These are phyloP conservation scores for Termitomyces sp. DNA, from an alignment of 768 basidiomycete genomes.

Conservation along the genomic window DNA sequence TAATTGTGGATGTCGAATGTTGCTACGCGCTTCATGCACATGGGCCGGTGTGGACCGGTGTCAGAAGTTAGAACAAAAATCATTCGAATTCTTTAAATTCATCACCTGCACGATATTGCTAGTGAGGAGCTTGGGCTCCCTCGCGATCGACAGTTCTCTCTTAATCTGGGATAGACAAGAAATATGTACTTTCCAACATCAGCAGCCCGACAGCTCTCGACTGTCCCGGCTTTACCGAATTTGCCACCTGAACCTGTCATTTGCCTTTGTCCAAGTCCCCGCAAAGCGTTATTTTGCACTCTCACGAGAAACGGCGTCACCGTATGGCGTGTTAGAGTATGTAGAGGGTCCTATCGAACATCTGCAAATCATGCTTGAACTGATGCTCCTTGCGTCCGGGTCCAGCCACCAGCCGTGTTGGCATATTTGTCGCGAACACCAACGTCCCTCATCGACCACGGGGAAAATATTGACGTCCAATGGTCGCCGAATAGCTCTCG, in stretches of 20 bases:
- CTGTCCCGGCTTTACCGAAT: constrained; percentile 66
- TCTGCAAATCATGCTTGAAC: not conserved
- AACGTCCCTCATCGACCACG: constrained; percentile 77
- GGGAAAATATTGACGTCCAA: constrained; percentile 67
- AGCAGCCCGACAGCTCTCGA: constrained; percentile 69
- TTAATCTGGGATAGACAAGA: constrained; percentile 3
- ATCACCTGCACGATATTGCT: not conserved
- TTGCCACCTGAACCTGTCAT: constrained; percentile 56
- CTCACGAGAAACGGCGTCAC: constrained; percentile 69
- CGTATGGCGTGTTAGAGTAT: constrained; percentile 79
- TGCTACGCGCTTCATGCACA: not conserved
- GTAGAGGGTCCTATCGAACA: constrained; percentile 22
- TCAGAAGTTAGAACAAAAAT: constrained; percentile 7
- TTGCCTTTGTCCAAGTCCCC: constrained; percentile 58
- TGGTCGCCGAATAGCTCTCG: constrained; percentile 84
- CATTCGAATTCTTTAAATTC: not conserved
- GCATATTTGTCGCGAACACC: constrained; percentile 75
- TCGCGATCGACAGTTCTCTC: not conserved
- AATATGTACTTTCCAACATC: constrained; percentile 86
- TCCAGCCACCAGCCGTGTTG: constrained; percentile 67
- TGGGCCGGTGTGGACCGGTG: constrained; percentile 3
- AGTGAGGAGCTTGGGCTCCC: not conserved
- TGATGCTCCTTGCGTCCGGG: constrained; percentile 1
- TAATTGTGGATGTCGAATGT: not conserved
- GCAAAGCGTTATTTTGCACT: constrained; percentile 75